A percentile compares a stretch with the other conserved stretches of the same genome.
Evolutionary conservation across 768 basidiomycete species (phyloP).

Genomic region (Boletus pseudopeckii): DNA sequence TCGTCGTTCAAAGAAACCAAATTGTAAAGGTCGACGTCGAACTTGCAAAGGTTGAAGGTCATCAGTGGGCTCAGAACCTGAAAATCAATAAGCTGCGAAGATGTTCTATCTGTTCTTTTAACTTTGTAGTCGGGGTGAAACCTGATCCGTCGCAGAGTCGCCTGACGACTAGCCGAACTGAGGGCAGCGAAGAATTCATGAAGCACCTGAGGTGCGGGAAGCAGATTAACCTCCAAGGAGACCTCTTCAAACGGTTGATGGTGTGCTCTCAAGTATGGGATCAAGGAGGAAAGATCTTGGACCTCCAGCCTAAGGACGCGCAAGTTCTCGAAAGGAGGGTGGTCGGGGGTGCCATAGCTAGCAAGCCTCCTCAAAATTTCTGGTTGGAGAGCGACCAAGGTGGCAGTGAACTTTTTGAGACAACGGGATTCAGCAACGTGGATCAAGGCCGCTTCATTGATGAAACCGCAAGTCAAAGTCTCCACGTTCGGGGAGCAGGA

Average conservation of each 20-base stretch:
- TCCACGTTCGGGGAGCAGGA: background rate
- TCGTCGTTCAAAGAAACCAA: conserved; percentile 4
- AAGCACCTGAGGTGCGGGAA: background rate
- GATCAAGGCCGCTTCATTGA: conserved; percentile 1
- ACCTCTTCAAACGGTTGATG: conserved; percentile 8
- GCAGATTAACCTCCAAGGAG: background rate
- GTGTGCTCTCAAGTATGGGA: conserved; percentile 1
- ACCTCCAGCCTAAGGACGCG: background rate
- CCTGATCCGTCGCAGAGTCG: background rate
- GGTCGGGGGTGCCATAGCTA: background rate
- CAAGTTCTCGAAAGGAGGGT: conserved; percentile 7
- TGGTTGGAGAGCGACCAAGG: background rate
- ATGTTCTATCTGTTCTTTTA: background rate
- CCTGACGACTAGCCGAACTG: background rate
- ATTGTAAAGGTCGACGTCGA: background rate
- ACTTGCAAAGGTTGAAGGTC: background rate
- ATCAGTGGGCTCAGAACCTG: conserved; percentile 1
- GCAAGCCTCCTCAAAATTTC: background rate
- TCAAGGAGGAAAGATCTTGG: conserved; percentile 3
- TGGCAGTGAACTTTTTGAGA: background rate
- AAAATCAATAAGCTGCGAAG: background rate
- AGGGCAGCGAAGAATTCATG: conserved; percentile 4
- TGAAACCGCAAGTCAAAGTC: background rate
- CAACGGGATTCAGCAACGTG: background rate
- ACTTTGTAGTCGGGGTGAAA: background rate